Base-by-base conservation (phyloP, 371 early-diverging fungal genomes). In the Mortierella sp. region DNA sequence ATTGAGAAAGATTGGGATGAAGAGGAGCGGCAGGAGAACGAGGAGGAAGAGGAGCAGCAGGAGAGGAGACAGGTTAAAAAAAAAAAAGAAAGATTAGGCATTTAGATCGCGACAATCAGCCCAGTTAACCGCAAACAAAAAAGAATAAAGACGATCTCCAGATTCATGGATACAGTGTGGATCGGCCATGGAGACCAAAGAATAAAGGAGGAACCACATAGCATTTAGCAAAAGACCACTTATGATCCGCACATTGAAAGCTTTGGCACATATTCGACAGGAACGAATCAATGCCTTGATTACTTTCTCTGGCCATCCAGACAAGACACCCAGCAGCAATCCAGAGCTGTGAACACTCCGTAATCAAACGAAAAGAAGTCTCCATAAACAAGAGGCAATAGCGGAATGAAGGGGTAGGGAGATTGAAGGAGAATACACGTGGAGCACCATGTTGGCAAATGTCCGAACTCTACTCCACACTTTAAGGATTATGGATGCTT, bases 1-100 rank as follows among this genome's bases (percentile, higher is more conserved):
- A 26, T 23, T 10, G 60, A 40, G 26, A 37, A 37, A 40, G 29
- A 53, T 64, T 32, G 31, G 49, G 42, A 75, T 29, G 66, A 66
- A 45, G 45, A 43, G 59, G 66, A 64, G 42, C 56, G 37, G 55
- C 66, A 66, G 66, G 68, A 59, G 54, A 43, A 53, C 54, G 60
- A 47, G 35, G 37, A 70, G 34, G 54, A 55, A 43, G 49, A 61
- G 45, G 60, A 59, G 43, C 49, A 26, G 59, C 54, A 37, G 34
- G 60, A 67, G 58, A 43, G 62, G 63, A 22, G 31, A 45, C 19
- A 31, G 34, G 32, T 29, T 59, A 45, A 28, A 8, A 42, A 55
- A 31, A 40, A 28, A 45, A 45, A 47, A 23, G 35, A 45, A 40
- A 28, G 56, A 34, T 26, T 35, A 49, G 19, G 26, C 28, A 59